Evolutionary conservation across 345 rosid genomes (phyloP).

Genomic region (Linum trigynum): DNA sequence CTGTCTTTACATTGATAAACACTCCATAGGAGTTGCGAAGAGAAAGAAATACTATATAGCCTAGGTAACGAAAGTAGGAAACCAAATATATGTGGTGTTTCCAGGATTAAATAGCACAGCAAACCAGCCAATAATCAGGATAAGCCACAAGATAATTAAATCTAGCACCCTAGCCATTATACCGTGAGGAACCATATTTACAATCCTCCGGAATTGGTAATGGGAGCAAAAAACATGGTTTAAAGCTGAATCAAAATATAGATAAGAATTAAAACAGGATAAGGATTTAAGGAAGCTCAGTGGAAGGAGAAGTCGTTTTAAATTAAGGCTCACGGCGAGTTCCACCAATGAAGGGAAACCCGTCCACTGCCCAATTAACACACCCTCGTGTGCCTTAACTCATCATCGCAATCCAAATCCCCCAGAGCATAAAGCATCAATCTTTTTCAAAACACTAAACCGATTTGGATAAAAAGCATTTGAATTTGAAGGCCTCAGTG

Average conservation of each 20-base stretch:
- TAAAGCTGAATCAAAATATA: not conserved
- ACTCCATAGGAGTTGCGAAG: too few species aligned
- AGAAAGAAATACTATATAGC: too few species aligned
- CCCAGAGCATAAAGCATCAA: not conserved
- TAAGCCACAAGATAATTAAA: constrained; percentile 35
- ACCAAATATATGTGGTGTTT: constrained; percentile 51
- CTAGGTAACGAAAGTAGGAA: too few species aligned
- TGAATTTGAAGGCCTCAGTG: constrained; percentile 58
- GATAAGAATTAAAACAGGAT: not conserved
- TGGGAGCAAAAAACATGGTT: constrained; percentile 34
- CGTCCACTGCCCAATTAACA: constrained; percentile 78
- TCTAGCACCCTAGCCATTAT: constrained; percentile 94
- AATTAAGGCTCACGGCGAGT: constrained; percentile 70
- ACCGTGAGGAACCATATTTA: constrained; percentile 45
- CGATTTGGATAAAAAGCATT: not conserved
- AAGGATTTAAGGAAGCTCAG: constrained; percentile 43
- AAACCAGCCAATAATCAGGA: constrained; percentile 48
- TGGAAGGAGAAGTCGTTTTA: constrained; percentile 98
- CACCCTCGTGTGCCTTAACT: constrained; percentile 40
- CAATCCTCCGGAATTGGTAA: constrained; percentile 89
- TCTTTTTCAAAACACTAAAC: not conserved
- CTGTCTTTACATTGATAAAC: too few species aligned
- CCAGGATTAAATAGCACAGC: constrained; percentile 58
- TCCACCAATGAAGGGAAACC: not conserved
- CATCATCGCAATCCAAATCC: constrained; percentile 51